phyloP scores from a whole-genome alignment of 2,329 filamentous ascomycete genomes.

The Monilinia fructicola region DNA sequence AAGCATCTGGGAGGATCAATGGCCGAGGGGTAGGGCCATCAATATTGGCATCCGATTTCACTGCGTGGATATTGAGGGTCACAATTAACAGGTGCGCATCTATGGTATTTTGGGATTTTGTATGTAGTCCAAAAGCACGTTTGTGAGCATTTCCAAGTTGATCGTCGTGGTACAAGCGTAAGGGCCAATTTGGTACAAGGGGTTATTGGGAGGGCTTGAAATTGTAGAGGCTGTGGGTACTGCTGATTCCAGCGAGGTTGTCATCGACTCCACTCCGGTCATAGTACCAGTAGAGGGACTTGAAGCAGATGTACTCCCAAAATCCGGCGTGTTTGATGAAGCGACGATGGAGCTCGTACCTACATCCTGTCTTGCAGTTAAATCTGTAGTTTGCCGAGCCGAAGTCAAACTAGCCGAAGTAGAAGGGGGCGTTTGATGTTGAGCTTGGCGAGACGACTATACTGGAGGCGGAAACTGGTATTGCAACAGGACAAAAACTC shows the following conservation, averaged over 20 bases:
- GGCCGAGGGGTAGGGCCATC: slow-evolving; percentile 45
- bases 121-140: slow-evolving; percentile 54
- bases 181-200: slow-evolving; percentile 50
- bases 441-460: not conserved
- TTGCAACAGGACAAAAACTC: slow-evolving; percentile 58
- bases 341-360: not conserved
- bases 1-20: slow-evolving; percentile 46
- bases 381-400: slow-evolving; percentile 4
- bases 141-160: slow-evolving; percentile 51
- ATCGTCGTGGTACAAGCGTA: slow-evolving; percentile 55
- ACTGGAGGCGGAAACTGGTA: slow-evolving; percentile 1
- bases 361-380: slow-evolving; percentile 6
- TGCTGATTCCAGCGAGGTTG: slow-evolving; percentile 30
- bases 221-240: slow-evolving; percentile 27
- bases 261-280: slow-evolving; percentile 2
- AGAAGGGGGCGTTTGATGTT: slow-evolving; percentile 29
- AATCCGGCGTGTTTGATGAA: not conserved
- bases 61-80: slow-evolving; percentile 60
- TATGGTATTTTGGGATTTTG: slow-evolving; percentile 53
- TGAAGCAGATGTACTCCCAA: not conserved
- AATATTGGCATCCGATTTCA: slow-evolving; percentile 46
- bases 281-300: not conserved
- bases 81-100: slow-evolving; percentile 54
- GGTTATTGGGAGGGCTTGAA: slow-evolving; percentile 31
- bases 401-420: slow-evolving; percentile 19